Evolutionary conservation across 2,329 filamentous ascomycete genomes (phyloP).

Genomic region (Ascosphaera apis): DNA sequence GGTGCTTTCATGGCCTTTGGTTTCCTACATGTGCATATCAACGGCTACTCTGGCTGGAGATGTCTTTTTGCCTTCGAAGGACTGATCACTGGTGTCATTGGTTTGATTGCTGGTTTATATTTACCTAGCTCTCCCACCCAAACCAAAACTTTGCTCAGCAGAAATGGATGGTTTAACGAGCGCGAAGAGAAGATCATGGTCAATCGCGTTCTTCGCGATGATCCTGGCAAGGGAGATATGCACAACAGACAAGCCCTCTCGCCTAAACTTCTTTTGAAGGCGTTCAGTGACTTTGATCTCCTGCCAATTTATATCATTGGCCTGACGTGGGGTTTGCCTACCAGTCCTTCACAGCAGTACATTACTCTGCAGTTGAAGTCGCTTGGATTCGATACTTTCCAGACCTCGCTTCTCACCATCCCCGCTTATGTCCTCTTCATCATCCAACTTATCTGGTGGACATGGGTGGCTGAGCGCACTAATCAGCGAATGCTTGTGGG

Average conservation of each 20-base stretch:
- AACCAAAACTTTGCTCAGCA: constrained; percentile 37
- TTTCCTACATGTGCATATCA: constrained; percentile 17
- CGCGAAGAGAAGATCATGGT: constrained; percentile 47
- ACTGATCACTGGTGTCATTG: constrained; percentile 30
- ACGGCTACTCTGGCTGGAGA: constrained; percentile 20
- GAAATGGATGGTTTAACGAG: constrained; percentile 43
- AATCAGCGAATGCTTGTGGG: constrained; percentile 32
- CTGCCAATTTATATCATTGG: constrained; percentile 32
- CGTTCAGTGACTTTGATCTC: constrained; percentile 32
- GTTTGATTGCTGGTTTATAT: constrained; percentile 33
- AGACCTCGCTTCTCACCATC: constrained; percentile 40
- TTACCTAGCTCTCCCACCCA: constrained; percentile 41
- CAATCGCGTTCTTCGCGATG: constrained; percentile 35
- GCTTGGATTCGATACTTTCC: constrained; percentile 34
- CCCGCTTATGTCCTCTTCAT: constrained; percentile 34
- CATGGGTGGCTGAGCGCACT: constrained; percentile 31
- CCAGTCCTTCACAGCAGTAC: constrained; percentile 14
- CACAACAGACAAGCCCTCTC: constrained; percentile 34
- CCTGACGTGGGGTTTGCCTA: constrained; percentile 20
- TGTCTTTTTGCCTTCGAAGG: constrained; percentile 21
- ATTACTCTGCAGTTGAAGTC: constrained; percentile 23
- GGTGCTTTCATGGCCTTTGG: constrained; percentile 25
- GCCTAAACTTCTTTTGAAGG: constrained; percentile 24
- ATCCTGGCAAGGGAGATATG: constrained; percentile 36
- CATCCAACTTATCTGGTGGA: constrained; percentile 30